Evolutionary conservation across 179 eudicot genomes (phyloP).

Genomic region (Sideroxylon spinosum): DNA sequence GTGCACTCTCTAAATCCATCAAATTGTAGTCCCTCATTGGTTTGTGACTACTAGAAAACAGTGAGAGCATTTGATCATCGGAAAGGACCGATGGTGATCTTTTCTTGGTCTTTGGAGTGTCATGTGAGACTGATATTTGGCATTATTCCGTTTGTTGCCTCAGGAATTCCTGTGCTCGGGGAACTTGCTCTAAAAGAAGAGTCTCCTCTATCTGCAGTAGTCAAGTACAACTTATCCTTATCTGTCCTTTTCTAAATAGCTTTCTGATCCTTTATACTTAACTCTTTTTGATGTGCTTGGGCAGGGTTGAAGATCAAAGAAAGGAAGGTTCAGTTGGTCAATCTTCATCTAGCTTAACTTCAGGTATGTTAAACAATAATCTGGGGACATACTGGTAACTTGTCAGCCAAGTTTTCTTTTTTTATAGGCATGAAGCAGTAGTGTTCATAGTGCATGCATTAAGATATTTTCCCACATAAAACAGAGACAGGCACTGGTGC

Average conservation of each 20-base stretch:
- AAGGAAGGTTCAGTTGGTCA: slow-evolving; percentile 49
- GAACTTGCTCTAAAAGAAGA: slow-evolving; percentile 61
- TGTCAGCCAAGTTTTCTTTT: background rate
- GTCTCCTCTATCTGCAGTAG: slow-evolving; percentile 43
- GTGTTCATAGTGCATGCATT: background rate
- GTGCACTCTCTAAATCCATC: background rate
- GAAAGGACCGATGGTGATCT: background rate
- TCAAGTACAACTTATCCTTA: slow-evolving; percentile 46
- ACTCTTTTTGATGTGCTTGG: slow-evolving; percentile 20
- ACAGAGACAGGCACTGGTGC: slow-evolving; percentile 42
- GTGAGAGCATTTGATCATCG: background rate
- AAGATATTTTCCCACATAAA: background rate
- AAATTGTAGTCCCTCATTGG: background rate
- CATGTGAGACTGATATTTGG: background rate
- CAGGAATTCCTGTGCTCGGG: slow-evolving; percentile 41
- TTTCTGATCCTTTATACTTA: slow-evolving; percentile 14
- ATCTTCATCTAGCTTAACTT: slow-evolving; percentile 42
- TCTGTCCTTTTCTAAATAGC: background rate
- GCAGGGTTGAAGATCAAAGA: slow-evolving; percentile 70
- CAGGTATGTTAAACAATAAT: slow-evolving; percentile 40
- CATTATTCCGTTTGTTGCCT: slow-evolving; percentile 17
- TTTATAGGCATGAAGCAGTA: background rate
- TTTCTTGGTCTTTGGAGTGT: background rate
- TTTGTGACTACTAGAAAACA: background rate
- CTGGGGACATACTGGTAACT: slow-evolving; percentile 16